Evolutionary conservation across 768 basidiomycete species (phyloP), one percentile per base, ranked within the genome.

Genomic region (Tulasnella sp.): DNA sequence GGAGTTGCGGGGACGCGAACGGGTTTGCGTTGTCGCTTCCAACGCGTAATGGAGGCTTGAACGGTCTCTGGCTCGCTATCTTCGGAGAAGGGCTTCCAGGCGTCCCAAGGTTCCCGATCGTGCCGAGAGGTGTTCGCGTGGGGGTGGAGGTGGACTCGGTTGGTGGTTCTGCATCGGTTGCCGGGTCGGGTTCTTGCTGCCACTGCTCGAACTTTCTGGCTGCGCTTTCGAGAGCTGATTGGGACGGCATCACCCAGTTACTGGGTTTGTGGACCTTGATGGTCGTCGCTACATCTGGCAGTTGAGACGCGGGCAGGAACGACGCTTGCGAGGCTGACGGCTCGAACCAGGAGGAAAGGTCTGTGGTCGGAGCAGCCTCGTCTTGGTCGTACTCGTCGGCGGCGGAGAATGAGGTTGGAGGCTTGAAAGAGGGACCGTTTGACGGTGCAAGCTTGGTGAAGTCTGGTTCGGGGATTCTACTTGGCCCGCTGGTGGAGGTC

Each of bases 271-370:
- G 67, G 4, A 69, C 42, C 29, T 40, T 73, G 23, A 55, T 37
- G 48, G 42, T 39, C n/a, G 32, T 37, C 18, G 61, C 15, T 35
- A 76, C 37, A 0, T 75, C 74, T 18, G 74, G 51, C 37, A 75
- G 74, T 42, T 77, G 61, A 35, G 69, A 77, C 1, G 77, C 77
- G n/a, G 77, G 77, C 0, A 77, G 67, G 37, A 77, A 77, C 23
- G 55, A 32, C 18, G 77, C 77, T 70, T 70, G 67, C 1, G 77
- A 71, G 26, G 77, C 44, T 29, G 77, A 70, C 7, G 77, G 77
- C 20, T 44, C 42, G 35, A 77, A 77, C 77, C 77, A 77, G 37
- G 69, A 26, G 35, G 57, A 40, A 61, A 35, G 18, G 4, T 72
- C 44, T 40, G 40, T 23, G 32, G 32, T 35, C 6, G 70, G 26